Conservation (phyloP, 2,329 filamentous ascomycete genomes). For the Colletotrichum tanaceti region DNA sequence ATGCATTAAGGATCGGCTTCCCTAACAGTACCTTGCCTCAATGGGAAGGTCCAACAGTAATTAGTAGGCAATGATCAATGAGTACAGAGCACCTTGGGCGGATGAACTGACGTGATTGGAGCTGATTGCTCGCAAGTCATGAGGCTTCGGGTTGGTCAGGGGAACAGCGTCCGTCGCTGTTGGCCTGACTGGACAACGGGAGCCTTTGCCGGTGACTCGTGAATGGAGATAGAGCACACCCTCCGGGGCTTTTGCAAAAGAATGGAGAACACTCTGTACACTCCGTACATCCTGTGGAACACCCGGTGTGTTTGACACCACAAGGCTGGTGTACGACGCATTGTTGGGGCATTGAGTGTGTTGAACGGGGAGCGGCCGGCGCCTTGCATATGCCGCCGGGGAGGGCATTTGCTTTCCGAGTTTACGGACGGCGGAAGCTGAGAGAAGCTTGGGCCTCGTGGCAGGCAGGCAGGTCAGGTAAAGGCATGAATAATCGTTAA, state of each 20-base stretch:
- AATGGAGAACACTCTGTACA: too few species aligned
- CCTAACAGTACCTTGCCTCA: slow-evolving; percentile 16
- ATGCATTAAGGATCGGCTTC: slow-evolving; percentile 26
- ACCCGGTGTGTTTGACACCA: not conserved
- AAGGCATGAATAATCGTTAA: slow-evolving; percentile 5
- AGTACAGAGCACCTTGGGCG: not conserved
- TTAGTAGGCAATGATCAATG: too few species aligned
- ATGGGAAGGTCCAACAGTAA: too few species aligned
- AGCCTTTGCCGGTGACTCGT: not conserved
- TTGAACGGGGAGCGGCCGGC: slow-evolving; percentile 9
- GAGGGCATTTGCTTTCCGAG: slow-evolving; percentile 12
- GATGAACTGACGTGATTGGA: slow-evolving; percentile 13
- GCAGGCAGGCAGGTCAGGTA: not conserved
- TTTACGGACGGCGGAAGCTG: slow-evolving; percentile 4
- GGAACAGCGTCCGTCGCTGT: not conserved
- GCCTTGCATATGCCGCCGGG: slow-evolving; percentile 1
- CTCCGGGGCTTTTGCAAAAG: not conserved
- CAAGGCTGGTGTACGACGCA: not conserved
- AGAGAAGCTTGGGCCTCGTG: slow-evolving; percentile 29
- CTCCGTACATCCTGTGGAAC: not conserved
- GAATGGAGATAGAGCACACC: slow-evolving; percentile 5
- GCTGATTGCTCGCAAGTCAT: slow-evolving; percentile 19
- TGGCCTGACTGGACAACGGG: not conserved
- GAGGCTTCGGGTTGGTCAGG: slow-evolving; percentile 24
- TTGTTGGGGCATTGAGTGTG: slow-evolving; percentile 8